Percentiles rank a stretch among this genome's conserved stretches.
Evolutionary conservation across 2,329 filamentous ascomycete genomes (phyloP).

Genomic region (Periconia macrospinosa): DNA sequence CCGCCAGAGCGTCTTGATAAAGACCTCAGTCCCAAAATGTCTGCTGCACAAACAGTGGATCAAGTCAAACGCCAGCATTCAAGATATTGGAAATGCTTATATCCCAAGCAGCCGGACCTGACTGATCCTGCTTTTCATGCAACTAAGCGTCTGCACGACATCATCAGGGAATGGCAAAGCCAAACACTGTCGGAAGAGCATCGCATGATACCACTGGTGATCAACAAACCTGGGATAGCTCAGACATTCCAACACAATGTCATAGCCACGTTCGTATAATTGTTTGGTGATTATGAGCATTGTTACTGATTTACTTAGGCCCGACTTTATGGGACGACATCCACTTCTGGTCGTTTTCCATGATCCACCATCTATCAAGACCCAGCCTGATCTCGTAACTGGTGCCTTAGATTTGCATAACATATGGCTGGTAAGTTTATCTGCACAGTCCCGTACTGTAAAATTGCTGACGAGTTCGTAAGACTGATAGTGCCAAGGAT

Average conservation of each 20-base stretch:
- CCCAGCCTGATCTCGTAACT: conserved; percentile 54
- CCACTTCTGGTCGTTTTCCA: conserved; percentile 86
- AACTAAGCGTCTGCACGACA: conserved; percentile 69
- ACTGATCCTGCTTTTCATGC: conserved; percentile 29
- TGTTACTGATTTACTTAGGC: conserved; percentile 43
- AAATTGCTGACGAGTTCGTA: conserved; percentile 46
- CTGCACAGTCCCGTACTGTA: conserved; percentile 29
- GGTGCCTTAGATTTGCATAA: conserved; percentile 81
- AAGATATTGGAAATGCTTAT: conserved; percentile 84
- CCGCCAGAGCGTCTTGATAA: conserved; percentile 66
- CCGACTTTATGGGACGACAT: conserved; percentile 65
- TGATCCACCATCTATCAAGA: conserved; percentile 65
- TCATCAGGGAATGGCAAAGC: conserved; percentile 77
- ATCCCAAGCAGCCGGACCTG: conserved; percentile 59
- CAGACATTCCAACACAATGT: conserved; percentile 86
- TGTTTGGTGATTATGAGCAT: neutral
- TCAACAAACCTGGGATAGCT: conserved; percentile 72
- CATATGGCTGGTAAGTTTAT: conserved; percentile 75
- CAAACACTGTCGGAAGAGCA: conserved; percentile 70
- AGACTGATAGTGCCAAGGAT: conserved; percentile 80
- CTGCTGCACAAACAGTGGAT: conserved; percentile 59
- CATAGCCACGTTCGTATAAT: conserved; percentile 65
- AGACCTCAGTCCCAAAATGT: conserved; percentile 50
- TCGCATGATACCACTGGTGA: conserved; percentile 77
- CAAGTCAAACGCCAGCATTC: conserved; percentile 62